Conservation (phyloP, 2,329 filamentous ascomycete genomes). For the Neofusicoccum parvum region DNA sequence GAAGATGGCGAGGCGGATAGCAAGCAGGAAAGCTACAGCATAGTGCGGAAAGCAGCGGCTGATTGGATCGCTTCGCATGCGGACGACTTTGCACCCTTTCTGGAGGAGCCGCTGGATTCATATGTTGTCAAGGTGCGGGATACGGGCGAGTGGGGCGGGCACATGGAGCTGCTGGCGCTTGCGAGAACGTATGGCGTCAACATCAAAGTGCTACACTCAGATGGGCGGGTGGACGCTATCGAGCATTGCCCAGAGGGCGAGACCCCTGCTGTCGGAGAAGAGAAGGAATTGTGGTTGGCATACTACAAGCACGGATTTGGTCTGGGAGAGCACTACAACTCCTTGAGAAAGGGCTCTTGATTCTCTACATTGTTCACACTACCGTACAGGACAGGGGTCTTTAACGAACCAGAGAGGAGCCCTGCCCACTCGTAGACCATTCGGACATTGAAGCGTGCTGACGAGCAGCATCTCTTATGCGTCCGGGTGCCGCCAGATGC, state of each 20-base stretch:
- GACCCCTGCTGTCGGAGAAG: conserved; percentile 43
- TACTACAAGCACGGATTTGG: conserved; percentile 96
- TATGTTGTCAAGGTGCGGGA: conserved; percentile 79
- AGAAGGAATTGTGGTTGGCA: conserved; percentile 78
- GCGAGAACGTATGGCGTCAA: conserved; percentile 77
- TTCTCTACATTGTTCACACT: neutral
- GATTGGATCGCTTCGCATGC: conserved; percentile 73
- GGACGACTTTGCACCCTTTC: conserved; percentile 83
- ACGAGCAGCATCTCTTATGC: neutral
- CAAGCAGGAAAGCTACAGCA: conserved; percentile 56
- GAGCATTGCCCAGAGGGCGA: conserved; percentile 50
- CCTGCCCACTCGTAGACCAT: neutral
- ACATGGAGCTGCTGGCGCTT: conserved; percentile 85
- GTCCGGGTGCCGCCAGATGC: conserved; percentile 47
- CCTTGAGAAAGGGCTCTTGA: conserved; percentile 54
- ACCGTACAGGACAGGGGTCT: neutral
- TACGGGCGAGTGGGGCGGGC: conserved; percentile 94
- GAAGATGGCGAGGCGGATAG: conserved; percentile 22
- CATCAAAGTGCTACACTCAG: conserved; percentile 81
- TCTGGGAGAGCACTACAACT: conserved; percentile 97
- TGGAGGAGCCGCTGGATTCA: conserved; percentile 74
- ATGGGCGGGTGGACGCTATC: conserved; percentile 78
- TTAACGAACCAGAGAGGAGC: neutral
- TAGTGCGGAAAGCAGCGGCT: conserved; percentile 71
- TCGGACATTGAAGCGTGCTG: neutral